A percentile compares a stretch with the other conserved stretches of the same genome.
Evolutionary conservation across 2,329 filamentous ascomycete genomes (phyloP).

Genomic region (Colletotrichum horii): DNA sequence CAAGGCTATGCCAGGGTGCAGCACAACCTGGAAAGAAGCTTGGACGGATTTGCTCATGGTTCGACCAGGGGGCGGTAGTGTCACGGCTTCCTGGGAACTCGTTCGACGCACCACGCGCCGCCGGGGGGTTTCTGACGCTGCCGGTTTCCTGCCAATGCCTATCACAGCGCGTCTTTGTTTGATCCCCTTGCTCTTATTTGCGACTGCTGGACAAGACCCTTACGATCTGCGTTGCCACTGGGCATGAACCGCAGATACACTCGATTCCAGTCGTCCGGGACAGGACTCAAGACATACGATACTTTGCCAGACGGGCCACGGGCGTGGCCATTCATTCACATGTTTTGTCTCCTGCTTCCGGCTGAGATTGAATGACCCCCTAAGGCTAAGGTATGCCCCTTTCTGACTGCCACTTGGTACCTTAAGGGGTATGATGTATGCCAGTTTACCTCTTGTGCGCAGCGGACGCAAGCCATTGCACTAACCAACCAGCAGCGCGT

Average conservation of each 20-base stretch:
- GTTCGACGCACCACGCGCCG: slow-evolving; percentile 13
- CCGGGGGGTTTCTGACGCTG: slow-evolving; percentile 14
- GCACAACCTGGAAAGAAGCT: background rate
- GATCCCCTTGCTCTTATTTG: background rate
- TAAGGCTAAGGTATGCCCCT: background rate
- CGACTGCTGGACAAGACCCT: background rate
- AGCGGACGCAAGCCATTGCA: background rate
- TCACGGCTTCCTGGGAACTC: slow-evolving; percentile 16
- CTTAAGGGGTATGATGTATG: background rate
- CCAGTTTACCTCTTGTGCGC: background rate
- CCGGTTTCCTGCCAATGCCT: slow-evolving; percentile 2
- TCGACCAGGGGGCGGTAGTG: slow-evolving; percentile 16
- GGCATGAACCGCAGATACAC: background rate
- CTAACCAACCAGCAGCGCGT: background rate
- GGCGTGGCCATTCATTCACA: slow-evolving; percentile 9
- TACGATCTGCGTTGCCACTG: background rate
- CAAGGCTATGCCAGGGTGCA: slow-evolving; percentile 4
- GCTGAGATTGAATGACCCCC: background rate
- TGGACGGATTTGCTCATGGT: slow-evolving; percentile 18
- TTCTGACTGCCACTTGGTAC: background rate
- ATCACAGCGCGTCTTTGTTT: background rate
- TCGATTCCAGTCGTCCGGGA: slow-evolving; percentile 10
- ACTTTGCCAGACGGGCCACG: background rate
- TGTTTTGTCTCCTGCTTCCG: background rate
- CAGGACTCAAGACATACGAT: background rate